Percentiles rank a stretch among this genome's conserved stretches.
These are phyloP conservation scores for Lentinula boryana DNA, from an alignment of 768 basidiomycete species.

Conservation along the genomic window DNA sequence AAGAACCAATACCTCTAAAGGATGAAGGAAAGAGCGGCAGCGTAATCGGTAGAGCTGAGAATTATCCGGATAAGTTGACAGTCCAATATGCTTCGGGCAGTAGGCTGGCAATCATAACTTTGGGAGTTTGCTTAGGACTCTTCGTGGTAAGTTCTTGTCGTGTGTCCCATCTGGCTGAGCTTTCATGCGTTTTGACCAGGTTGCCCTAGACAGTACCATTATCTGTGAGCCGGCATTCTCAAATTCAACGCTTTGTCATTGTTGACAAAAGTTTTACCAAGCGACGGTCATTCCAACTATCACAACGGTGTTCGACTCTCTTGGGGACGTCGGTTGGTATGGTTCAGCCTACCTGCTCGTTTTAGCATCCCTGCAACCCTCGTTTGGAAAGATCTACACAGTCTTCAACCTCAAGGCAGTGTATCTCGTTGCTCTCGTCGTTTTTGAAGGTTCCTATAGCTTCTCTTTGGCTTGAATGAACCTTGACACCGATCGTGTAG, in stretches of 20 bases:
- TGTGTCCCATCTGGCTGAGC: not conserved
- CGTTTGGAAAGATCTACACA: constrained; percentile 15
- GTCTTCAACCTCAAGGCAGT: constrained; percentile 6
- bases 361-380: constrained; percentile 17
- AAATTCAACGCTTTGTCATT: not conserved
- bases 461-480: constrained; percentile 19
- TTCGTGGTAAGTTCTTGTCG: not conserved
- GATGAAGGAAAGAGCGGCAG: not conserved
- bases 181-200: not conserved
- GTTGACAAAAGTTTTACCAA: not conserved
- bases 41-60: not conserved
- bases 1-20: not conserved
- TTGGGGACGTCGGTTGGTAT: not conserved
- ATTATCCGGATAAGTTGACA: not conserved
- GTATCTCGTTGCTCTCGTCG: constrained; percentile 16
- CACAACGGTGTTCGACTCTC: constrained; percentile 6
- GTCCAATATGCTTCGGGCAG: constrained; percentile 4
- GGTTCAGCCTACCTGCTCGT: constrained; percentile 1
- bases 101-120: not conserved
- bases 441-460: constrained; percentile 17
- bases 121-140: constrained; percentile 1
- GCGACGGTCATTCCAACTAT: constrained; percentile 1
- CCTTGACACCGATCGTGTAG: constrained; percentile 26
- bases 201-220: not conserved
- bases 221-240: not conserved